Evolutionary conservation across 257 asterid genomes (phyloP).

Genomic region (Plantago ovata): DNA sequence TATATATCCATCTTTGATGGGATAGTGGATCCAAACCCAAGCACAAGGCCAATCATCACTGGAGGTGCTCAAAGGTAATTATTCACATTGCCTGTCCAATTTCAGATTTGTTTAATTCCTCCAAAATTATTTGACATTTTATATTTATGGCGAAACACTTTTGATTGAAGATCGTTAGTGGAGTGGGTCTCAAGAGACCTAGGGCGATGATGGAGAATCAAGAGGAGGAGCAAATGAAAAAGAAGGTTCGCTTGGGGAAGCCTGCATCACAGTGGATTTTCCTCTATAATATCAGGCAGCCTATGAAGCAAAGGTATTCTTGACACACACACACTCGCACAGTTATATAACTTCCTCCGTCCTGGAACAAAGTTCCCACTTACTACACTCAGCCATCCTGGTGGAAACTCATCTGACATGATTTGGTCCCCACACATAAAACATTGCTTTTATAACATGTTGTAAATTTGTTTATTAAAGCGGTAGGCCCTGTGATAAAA

Average conservation of each 20-base stretch:
- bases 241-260: conserved; percentile 63
- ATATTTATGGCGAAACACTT: neutral
- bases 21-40: conserved; percentile 60
- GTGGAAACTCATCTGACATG: too few relatives aligned
- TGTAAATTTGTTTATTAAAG: too few relatives aligned
- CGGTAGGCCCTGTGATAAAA: too few relatives aligned
- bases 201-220: conserved; percentile 40
- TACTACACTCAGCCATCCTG: too few relatives aligned
- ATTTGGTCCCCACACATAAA: too few relatives aligned
- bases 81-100: conserved; percentile 5
- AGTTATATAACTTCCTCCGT: too few relatives aligned
- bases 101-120: conserved; percentile 10
- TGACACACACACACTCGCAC: too few relatives aligned
- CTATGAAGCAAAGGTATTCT: conserved; percentile 63
- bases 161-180: conserved; percentile 39
- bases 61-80: conserved; percentile 64
- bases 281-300: conserved; percentile 56
- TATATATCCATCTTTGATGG: conserved; percentile 67
- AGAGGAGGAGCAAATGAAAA: conserved; percentile 62
- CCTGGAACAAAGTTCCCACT: too few relatives aligned
- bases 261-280: conserved; percentile 73
- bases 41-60: conserved; percentile 58
- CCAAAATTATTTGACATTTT: conserved; percentile 16
- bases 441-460: too few relatives aligned
- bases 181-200: conserved; percentile 65